Evolutionary conservation across 805 yeast genomes (phyloP).

Genomic region (Dipodascopsis uninucleata): DNA sequence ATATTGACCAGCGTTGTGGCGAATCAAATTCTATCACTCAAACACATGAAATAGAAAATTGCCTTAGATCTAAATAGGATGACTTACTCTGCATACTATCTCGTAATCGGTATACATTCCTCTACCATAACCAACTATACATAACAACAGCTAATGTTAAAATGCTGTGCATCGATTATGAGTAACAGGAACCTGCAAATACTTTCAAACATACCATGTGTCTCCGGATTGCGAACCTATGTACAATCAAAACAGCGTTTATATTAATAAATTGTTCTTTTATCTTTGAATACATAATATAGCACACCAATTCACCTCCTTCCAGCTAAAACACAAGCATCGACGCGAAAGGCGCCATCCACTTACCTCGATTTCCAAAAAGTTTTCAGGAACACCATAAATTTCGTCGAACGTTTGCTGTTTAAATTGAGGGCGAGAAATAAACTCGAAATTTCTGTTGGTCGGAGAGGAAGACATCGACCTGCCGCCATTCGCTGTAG

Average conservation of each 20-base stretch:
- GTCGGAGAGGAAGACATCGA: conserved; percentile 14
- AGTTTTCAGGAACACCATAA: conserved; percentile 93
- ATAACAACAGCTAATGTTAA: background rate
- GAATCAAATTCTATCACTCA: background rate
- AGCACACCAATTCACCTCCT: too few species aligned
- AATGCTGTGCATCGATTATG: background rate
- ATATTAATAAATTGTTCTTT: too few species aligned
- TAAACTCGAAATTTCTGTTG: conserved; percentile 18
- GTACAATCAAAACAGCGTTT: background rate
- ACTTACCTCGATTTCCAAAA: conserved; percentile 81
- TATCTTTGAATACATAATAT: too few species aligned
- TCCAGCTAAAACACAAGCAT: too few species aligned
- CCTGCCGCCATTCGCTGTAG: too few species aligned
- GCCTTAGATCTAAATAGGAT: background rate
- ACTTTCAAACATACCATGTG: conserved; percentile 47
- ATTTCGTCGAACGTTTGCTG: conserved; percentile 73
- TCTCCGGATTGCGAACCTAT: conserved; percentile 63
- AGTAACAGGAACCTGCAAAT: too few species aligned
- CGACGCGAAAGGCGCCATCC: too few species aligned
- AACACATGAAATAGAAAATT: background rate
- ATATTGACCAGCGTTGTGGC: background rate
- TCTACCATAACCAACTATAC: conserved; percentile 41
- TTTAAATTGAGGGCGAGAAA: conserved; percentile 41
- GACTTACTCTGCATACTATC: conserved; percentile 61
- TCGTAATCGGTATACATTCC: conserved; percentile 89